Evolutionary conservation across 176 grass and related monocot species (phyloP), one percentile per base, ranked within the genome.

Genomic region (Eragrostis curvula): DNA sequence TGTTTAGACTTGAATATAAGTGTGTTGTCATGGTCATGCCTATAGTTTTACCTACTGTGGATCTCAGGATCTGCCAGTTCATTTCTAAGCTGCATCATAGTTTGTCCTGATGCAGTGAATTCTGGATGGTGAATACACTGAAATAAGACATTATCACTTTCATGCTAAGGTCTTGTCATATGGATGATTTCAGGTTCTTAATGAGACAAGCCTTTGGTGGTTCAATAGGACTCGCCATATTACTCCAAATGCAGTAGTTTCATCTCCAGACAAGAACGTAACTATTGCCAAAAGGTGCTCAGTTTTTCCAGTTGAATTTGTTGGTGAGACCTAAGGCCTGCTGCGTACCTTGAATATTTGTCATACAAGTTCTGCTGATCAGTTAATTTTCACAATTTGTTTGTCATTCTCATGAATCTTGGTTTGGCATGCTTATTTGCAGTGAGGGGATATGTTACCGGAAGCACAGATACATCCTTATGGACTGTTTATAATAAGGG

Each of bases 231-330:
- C 96, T 11, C 67, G 39, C 1, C 93, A 99, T 77, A 99, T 99
- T 55, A 93, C 93, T 87, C 93, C 96, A 77, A 99, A 99, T 80
- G 93, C 93, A 79, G 87, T 99, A 28, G 86, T 99, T 28, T 99
- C 80, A 70, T 86, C 89, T 82, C 96, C 96, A 40, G 93, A 99
- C 72, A 96, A 84, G 73, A 96, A 99, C 41, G 96, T 96, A 41
- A 99, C 96, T 60, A 93, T 96, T 85, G 96, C 96, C 49, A 93
- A 92, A 86, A 99, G 76, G 65, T 99, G 91, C 87, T 82, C 89
- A 36, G 96, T 99, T 66, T 96, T 99, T 76, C 96, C 93, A 79
- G 96, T 99, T 85, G 96, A 99, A 93, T 99, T 99, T 93, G 93
- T 99, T 59, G 93, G 96, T 99, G 86, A 94, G 91, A 61, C 71